phyloP scores from a whole-genome alignment of 2,329 filamentous ascomycete genomes.

The Clarireedia homoeocarpa region DNA sequence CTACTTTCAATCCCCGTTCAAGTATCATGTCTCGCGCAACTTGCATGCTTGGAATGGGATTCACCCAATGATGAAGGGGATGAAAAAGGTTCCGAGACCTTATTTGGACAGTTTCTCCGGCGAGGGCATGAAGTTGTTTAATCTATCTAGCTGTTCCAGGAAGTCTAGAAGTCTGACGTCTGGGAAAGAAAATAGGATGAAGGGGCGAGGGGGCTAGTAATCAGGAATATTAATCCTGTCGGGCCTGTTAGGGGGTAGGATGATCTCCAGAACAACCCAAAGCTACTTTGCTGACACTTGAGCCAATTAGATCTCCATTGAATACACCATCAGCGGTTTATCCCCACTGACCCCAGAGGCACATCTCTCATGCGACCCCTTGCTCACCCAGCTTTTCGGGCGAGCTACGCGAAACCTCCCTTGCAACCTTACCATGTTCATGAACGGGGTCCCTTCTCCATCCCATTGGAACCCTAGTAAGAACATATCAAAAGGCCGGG shows the following conservation, averaged over 20 bases:
- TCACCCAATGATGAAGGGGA: background rate
- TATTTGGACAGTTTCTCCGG: background rate
- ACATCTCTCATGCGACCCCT: background rate
- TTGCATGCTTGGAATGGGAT: background rate
- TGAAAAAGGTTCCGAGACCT: background rate
- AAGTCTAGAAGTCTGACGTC: too few relatives aligned
- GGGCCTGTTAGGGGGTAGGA: background rate
- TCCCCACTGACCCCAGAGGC: background rate
- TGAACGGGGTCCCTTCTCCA: background rate
- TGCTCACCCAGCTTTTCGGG: conserved; percentile 7
- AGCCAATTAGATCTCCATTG: background rate
- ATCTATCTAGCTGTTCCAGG: background rate
- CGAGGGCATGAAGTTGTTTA: background rate
- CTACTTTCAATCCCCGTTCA: background rate
- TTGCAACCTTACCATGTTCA: background rate
- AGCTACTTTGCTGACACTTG: background rate
- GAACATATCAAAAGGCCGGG: conserved; percentile 1
- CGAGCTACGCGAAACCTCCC: background rate
- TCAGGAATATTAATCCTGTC: too few relatives aligned
- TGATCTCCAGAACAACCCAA: background rate
- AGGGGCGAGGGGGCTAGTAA: too few relatives aligned
- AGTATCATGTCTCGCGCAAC: background rate
- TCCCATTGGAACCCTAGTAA: background rate
- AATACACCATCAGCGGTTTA: background rate
- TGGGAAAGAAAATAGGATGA: background rate